These are phyloP conservation scores for Podochytrium sp. DNA, from an alignment of 192 early-diverging fungal genomes.

Conservation along the genomic window DNA sequence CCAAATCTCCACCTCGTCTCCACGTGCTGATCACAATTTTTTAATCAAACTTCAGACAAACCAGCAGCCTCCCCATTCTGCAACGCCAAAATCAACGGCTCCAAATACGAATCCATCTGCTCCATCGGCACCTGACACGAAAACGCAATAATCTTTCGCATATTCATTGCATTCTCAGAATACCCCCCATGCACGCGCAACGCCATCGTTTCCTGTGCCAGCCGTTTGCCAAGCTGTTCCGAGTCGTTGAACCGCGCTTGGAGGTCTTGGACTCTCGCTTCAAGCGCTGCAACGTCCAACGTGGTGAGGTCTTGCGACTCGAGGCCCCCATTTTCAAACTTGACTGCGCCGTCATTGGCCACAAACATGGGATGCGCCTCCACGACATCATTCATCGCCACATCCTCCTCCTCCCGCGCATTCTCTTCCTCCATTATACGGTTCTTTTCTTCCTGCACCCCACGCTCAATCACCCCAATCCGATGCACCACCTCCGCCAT, in stretches of 20 bases:
- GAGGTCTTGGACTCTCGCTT: neutral
- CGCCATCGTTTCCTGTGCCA: conserved; percentile 7
- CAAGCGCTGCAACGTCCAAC: too few species aligned
- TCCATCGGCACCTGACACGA: conserved; percentile 25
- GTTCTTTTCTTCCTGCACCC: neutral
- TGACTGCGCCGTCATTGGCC: too few species aligned
- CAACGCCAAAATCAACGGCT: conserved; percentile 18
- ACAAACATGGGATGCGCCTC: too few species aligned
- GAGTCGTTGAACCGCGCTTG: neutral
- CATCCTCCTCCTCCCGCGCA: too few species aligned
- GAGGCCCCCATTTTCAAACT: too few species aligned
- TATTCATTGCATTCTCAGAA: neutral
- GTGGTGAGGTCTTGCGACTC: too few species aligned
- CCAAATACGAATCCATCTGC: conserved; percentile 19
- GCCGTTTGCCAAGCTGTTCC: neutral
- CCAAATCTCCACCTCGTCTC: too few species aligned
- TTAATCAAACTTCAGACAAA: neutral
- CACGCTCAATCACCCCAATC: neutral
- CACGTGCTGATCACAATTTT: neutral
- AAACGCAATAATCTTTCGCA: conserved; percentile 28
- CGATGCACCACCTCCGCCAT: conserved; percentile 14
- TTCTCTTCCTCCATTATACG: too few species aligned
- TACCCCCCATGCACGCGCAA: conserved; percentile 12
- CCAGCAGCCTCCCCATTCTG: neutral
- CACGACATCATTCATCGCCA: too few species aligned